phyloP scores from a whole-genome alignment of 108 stramenopile species.

The Hondaea fermentalgiana region DNA sequence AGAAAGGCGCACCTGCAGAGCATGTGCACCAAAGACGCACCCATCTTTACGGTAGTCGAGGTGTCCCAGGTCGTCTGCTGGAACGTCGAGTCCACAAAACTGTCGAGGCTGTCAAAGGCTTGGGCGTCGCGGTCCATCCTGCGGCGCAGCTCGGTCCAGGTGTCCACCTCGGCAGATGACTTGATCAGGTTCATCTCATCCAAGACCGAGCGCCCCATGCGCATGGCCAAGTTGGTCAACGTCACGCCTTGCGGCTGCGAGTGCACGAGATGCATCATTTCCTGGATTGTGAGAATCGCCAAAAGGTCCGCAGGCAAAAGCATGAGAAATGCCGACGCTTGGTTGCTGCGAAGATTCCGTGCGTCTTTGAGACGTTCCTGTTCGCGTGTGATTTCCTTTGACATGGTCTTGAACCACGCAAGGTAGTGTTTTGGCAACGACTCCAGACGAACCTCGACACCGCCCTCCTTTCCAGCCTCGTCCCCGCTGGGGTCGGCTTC shows the following conservation, averaged over 20 bases:
- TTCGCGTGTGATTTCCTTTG: not conserved
- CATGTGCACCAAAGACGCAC: conserved; percentile 65
- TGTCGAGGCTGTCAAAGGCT: conserved; percentile 25
- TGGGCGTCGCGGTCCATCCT: not conserved
- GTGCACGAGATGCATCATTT: conserved; percentile 53
- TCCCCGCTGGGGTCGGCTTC: no score
- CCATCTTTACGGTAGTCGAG: conserved; percentile 61
- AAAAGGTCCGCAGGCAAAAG: conserved; percentile 70
- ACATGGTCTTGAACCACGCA: not conserved
- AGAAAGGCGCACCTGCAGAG: conserved; percentile 23
- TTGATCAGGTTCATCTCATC: conserved; percentile 71
- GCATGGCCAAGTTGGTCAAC: conserved; percentile 48
- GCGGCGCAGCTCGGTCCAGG: not conserved
- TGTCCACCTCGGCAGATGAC: conserved; percentile 41
- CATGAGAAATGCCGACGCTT: conserved; percentile 55
- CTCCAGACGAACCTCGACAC: not conserved
- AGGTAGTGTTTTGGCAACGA: not conserved
- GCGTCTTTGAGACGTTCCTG: not conserved
- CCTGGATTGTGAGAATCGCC: conserved; percentile 73
- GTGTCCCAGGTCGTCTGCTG: conserved; percentile 55
- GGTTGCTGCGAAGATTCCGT: not conserved
- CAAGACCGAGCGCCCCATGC: conserved; percentile 64
- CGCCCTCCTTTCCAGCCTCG: no score
- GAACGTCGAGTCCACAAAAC: conserved; percentile 45
- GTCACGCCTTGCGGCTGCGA: conserved; percentile 42